Evolutionary conservation across 2,329 filamentous ascomycete species (phyloP), one percentile per base, ranked within the genome.

Genomic region (Pseudomassariella vexata): DNA sequence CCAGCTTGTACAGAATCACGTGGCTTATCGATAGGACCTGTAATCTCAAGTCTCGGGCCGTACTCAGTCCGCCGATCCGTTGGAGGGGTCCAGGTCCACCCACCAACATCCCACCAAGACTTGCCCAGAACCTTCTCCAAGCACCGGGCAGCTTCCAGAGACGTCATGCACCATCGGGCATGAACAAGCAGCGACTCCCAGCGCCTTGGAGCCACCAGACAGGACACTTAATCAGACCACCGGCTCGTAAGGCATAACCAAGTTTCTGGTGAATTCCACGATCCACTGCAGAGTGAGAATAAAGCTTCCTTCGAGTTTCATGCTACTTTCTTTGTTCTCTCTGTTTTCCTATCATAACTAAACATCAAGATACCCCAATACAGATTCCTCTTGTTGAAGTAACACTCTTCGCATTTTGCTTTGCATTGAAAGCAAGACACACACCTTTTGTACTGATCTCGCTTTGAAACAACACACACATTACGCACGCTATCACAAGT

Each of bases 101-200:
- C n/a, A n/a, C n/a, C n/a, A n/a, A n/a, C n/a, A n/a, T n/a, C n/a
- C n/a, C n/a, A n/a, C n/a, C n/a, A n/a, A n/a, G n/a, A n/a, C n/a
- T n/a, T n/a, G n/a, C n/a, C n/a, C n/a, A n/a, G n/a, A n/a, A n/a
- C n/a, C n/a, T n/a, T n/a, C n/a, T n/a, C n/a, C n/a, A n/a, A n/a
- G n/a, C n/a, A n/a, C n/a, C 21, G 21, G n/a, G 28, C 22, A 29
- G 28, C 18, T 29, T 29, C 28, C 22, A 29, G 28, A 29, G 28
- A 6, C 12, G 17, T 19, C 28, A 11, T 29, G 28, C n/a, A 29
- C 7, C 28, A 15, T 14, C 28, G 19, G 22, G 28, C 22, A 21
- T 15, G 20, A 29, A 15, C 28, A 20, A 10, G 28, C 20, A 21
- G 20, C 28, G n/a, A 20, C 28, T 19, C 28, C 28, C 28, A 10